Evolutionary conservation across 2,329 filamentous ascomycete species (phyloP).

Genomic region (Byssochlamys sp.): DNA sequence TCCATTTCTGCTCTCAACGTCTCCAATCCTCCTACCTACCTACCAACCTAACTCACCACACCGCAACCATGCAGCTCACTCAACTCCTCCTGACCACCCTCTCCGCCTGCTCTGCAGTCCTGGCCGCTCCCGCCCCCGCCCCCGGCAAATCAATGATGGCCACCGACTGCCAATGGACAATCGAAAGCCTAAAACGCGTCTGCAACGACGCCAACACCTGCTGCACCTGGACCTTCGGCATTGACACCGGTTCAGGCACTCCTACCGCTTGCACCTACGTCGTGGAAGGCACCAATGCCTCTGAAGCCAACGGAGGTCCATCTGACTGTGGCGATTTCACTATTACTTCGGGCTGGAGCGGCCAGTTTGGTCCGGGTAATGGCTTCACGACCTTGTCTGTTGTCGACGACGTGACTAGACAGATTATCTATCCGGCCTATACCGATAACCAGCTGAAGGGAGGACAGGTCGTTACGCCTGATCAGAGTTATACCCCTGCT

Average conservation of each 20-base stretch:
- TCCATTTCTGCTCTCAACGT: not conserved
- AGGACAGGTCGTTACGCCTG: conserved; percentile 40
- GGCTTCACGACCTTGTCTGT: conserved; percentile 49
- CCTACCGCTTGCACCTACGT: conserved; percentile 32
- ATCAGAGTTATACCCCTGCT: conserved; percentile 38
- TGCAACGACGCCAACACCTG: conserved; percentile 32
- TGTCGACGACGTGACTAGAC: conserved; percentile 32
- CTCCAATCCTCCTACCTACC: not conserved
- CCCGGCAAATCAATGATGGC: conserved; percentile 32
- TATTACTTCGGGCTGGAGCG: conserved; percentile 47
- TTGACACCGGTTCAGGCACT: conserved; percentile 25
- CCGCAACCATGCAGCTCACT: conserved; percentile 38
- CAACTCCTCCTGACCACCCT: conserved; percentile 26
- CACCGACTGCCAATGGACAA: conserved; percentile 33
- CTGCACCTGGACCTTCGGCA: conserved; percentile 39
- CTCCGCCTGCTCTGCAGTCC: conserved; percentile 25
- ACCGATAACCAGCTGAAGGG: conserved; percentile 42
- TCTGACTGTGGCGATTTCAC: conserved; percentile 42
- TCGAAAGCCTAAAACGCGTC: conserved; percentile 31
- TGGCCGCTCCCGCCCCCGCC: conserved; percentile 28
- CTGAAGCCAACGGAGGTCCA: conserved; percentile 32
- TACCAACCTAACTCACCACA: not conserved
- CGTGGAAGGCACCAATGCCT: conserved; percentile 26
- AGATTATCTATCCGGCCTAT: conserved; percentile 46
- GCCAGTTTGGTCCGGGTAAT: conserved; percentile 43